Base-by-base conservation (phyloP, 306 rosid genomes). In the Prinsepia uniflora region DNA sequence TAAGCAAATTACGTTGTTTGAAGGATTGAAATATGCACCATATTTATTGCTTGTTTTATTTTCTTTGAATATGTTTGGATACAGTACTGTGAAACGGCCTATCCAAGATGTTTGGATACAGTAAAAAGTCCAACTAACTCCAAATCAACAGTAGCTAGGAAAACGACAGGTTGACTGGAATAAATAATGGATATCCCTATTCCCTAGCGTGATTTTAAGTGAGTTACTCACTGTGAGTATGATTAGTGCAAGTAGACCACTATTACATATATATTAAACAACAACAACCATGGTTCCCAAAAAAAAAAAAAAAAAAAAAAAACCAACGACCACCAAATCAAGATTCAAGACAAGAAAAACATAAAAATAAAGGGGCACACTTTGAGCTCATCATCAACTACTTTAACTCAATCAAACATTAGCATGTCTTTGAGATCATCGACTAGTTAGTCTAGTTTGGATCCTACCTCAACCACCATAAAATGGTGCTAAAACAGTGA, bases 21-120 rank as follows among this genome's bases (percentile, higher is more conserved):
- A 30, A 24, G 30, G 30, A 2, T 24, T 24, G 30, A 24, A 0
- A 0, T 24, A 24, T 24, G 0, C 30, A 30, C 36, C 36, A 30
- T 30, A 24, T 24, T 24, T 1, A 0, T 24, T 24, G 30, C 2
- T 1, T 24, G 2, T 2, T 3, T 30, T 30, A 1, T 43, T 43
- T 43, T 43, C 5, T 43, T 43, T 43, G 36, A 30, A 30, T 30
- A 30, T 30, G 36, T 13, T 13, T 48, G 53, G n/a, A 13, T 47
- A 47, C 48, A 52, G 24, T n/a, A n/a, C n/a, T n/a, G n/a, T n/a
- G 2, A 5, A 56, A 52, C 5, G 22, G 39, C 12, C 15, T 4
- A 4, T 62, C 48, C 67, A 62, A 40, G 3, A 40, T 36, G 63
- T 58, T 58, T 62, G 67, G 67, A 17, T 17, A 42, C 49, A 63